Base-by-base conservation (phyloP, 331 rosid species). In the Quercus lobata region DNA sequence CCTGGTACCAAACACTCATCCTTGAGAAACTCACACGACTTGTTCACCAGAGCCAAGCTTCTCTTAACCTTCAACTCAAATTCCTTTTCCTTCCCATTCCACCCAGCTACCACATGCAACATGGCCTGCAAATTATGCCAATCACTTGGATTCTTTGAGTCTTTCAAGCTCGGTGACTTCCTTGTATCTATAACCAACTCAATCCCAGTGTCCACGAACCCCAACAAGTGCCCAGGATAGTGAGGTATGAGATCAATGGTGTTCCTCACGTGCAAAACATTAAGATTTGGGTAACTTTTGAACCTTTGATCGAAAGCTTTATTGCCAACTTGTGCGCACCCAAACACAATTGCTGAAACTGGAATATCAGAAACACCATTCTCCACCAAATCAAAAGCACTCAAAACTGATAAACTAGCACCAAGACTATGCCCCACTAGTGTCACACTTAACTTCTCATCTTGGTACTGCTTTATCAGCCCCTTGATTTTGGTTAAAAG, bases 51-150 rank as follows among this genome's bases (percentile, higher is more conserved):
- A 18, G 90, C 90, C 82, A 90, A 58, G 49, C 93, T 84, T 77
- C 95, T 87, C 91, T 89, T 89, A 77, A 89, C 93, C 77, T 73
- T 89, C 83, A 87, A 5, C 92, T 85, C 87, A 78, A 92, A 92
- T 77, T 63, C 81, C 5, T 69, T 81, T 0, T 61, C 24, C 21
- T 17, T 21, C 25, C 93, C 92, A 9, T 89, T 89, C 97, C 97
- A 90, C 78, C 95, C 93, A 0, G 89, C 97, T 72, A 92, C 95
- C 71, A 89, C 84, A 22, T 92, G 95, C 82, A 92, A 65, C 80
- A 90, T 86, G 7, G 89, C 92, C 80, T 92, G 92, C 90, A 92
- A 69, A 76, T 92, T 92, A 81, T 92, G 97, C 95, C 97, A 92
- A 65, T 92, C 90, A 7, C 90, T 22, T 0, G 89, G 80, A 19